Conservation (phyloP, 139 green algal species). For the Chlorella sp. region DNA sequence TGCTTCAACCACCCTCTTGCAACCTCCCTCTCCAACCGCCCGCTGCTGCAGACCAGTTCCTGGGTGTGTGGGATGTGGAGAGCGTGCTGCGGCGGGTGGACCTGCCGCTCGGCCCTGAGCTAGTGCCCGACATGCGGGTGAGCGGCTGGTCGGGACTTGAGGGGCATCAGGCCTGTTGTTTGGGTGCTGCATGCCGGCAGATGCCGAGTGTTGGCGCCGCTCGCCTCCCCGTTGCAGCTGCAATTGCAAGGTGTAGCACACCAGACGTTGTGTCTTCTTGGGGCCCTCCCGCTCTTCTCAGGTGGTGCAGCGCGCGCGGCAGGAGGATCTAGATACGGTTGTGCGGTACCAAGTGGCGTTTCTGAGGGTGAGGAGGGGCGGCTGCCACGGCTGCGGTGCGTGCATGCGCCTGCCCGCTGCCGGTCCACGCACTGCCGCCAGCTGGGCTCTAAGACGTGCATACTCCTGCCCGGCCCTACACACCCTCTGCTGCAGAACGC, state of each 20-base stretch:
- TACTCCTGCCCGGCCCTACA: too few relatives aligned
- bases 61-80: slow-evolving; percentile 65
- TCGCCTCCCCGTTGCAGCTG: neutral
- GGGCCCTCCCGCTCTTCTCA: slow-evolving; percentile 17
- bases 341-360: slow-evolving; percentile 60
- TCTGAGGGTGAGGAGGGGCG: neutral
- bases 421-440: too few relatives aligned
- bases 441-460: too few relatives aligned
- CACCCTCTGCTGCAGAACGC: slow-evolving; percentile 61
- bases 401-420: too few relatives aligned
- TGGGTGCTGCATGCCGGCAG: neutral
- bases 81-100: slow-evolving; percentile 72
- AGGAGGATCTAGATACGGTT: slow-evolving; percentile 58
- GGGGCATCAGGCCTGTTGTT: neutral
- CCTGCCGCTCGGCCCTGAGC: slow-evolving; percentile 71
- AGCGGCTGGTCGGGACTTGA: neutral
- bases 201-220: neutral
- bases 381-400: neutral
- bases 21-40: too few relatives aligned
- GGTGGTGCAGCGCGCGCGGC: slow-evolving; percentile 59
- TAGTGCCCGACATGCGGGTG: slow-evolving; percentile 68
- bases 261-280: too few relatives aligned
- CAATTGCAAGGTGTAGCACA: too few relatives aligned
- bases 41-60: slow-evolving; percentile 55
- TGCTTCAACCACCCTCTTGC: too few relatives aligned